Percentiles rank a stretch among this genome's conserved stretches.
phyloP scores from a whole-genome alignment of 2,329 filamentous ascomycete species.

The Hysterium pulicare region DNA sequence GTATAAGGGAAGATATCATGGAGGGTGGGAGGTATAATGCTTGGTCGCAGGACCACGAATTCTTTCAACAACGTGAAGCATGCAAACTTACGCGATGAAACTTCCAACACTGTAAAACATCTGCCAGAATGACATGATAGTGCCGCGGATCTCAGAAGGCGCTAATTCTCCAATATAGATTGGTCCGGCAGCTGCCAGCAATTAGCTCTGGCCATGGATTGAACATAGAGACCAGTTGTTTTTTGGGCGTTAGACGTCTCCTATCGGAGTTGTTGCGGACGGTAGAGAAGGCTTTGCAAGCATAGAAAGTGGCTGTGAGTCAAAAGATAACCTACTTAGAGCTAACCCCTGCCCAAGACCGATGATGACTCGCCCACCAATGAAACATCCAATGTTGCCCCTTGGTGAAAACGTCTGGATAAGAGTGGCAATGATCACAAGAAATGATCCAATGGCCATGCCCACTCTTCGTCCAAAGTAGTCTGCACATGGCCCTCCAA shows the following conservation, averaged over 20 bases:
- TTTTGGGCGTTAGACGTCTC: too few species aligned
- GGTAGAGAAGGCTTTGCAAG: too few species aligned
- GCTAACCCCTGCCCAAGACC: conserved; percentile 69
- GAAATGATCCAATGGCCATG: conserved; percentile 62
- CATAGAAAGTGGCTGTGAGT: background rate
- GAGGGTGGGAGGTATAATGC: too few species aligned
- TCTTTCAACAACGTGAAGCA: background rate
- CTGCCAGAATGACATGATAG: conserved; percentile 69
- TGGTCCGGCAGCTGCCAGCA: conserved; percentile 55
- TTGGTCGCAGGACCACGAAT: too few species aligned
- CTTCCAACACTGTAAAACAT: conserved; percentile 63
- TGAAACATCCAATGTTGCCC: conserved; percentile 60
- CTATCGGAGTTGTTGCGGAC: too few species aligned
- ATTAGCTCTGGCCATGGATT: conserved; percentile 6
- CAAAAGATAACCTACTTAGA: conserved; percentile 44
- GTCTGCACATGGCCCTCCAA: conserved; percentile 63
- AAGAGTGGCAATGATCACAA: conserved; percentile 66
- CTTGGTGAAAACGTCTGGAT: conserved; percentile 63
- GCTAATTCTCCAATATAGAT: conserved; percentile 70
- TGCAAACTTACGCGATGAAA: conserved; percentile 52
- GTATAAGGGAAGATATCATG: background rate
- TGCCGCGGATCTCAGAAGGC: conserved; percentile 61
- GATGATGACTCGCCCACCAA: conserved; percentile 65
- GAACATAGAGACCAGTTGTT: too few species aligned
- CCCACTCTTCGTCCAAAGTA: conserved; percentile 60